Evolutionary conservation across 352 stramenopile species (phyloP), one percentile per base, ranked within the genome.

Genomic region (Globisporangium iwayamae): DNA sequence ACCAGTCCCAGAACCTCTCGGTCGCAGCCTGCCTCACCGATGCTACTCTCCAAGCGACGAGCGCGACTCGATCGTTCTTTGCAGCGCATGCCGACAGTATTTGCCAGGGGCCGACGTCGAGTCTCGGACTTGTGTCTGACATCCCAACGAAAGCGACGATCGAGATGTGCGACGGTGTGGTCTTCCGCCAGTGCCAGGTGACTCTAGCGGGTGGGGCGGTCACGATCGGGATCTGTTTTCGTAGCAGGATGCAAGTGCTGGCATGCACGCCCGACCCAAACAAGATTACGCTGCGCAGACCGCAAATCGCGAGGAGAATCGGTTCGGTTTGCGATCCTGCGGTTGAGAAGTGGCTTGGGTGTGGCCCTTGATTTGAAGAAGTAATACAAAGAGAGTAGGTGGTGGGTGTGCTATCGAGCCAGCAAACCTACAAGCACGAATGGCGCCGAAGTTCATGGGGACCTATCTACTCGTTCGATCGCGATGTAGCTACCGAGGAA

Each of bases 231-330:
- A 79, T 82, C 30, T 80, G 74, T 32, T 78, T 68, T 25, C 74
- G 73, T 39, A 72, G 64, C n/a, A 64, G 63, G 0, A 68, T 83
- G 52, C 70, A 82, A 25, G 67, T 73, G 8, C 51, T 83, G 6
- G 56, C 65, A 22, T 83, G 72, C 52, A 70, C 72, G 41, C 53
- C 62, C 2, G 72, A 78, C 28, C 56, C 53, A 0, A 59, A 64
- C 18, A 76, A 70, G 50, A 73, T 75, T 10, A 38, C 46, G 22
- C 63, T 78, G 30, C 70, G 74, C 4, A 59, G 48, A 5, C 56
- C 65, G 54, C 54, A 67, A 28, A 67, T 59, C 45, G 14, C n/a
- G 14, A 34, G 53, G 11, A 34, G 14, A 13, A 36, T 62, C 9
- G 53, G 61, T 4, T 10, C 1, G 6, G 4, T 25, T 2, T 67